A percentile compares a stretch with the other conserved stretches of the same genome.
Conservation (phyloP, 2,329 filamentous ascomycete species). For the Septoria petroselini region DNA sequence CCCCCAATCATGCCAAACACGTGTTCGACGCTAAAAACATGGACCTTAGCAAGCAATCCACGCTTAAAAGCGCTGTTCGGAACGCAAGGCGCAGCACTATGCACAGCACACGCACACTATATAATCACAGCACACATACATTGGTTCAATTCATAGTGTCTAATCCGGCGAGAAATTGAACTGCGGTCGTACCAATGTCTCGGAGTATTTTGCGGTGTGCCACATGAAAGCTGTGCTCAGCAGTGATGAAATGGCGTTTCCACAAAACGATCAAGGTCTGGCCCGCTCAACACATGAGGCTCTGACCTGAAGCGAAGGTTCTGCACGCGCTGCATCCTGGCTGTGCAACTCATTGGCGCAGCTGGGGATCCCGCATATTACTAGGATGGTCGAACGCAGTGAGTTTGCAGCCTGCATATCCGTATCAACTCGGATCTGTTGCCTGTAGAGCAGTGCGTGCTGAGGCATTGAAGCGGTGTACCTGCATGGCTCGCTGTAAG, state of each 20-base stretch:
- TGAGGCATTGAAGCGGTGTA: conserved; percentile 4
- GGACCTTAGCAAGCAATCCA: conserved; percentile 69
- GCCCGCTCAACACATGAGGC: conserved; percentile 9
- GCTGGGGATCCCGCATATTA: conserved; percentile 2
- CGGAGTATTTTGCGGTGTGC: conserved; percentile 1
- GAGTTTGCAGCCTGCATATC: conserved; percentile 5
- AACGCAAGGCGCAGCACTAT: conserved; percentile 4
- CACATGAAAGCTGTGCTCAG: background rate
- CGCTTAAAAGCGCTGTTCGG: conserved; percentile 20
- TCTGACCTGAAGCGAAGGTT: conserved; percentile 11
- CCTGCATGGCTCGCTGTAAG: background rate
- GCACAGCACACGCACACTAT: background rate
- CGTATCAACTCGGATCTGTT: conserved; percentile 4
- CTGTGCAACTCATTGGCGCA: conserved; percentile 1
- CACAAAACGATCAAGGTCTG: background rate
- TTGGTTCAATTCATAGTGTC: conserved; percentile 1
- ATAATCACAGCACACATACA: conserved; percentile 7
- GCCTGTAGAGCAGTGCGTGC: background rate
- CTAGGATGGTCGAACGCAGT: background rate
- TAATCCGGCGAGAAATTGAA: background rate
- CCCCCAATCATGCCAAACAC: conserved; percentile 7
- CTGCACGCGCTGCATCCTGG: conserved; percentile 8
- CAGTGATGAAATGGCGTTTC: conserved; percentile 14
- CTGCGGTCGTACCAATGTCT: background rate
- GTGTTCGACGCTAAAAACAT: conserved; percentile 10